Conservation (phyloP, 2,329 filamentous ascomycete species). For the Apiospora saccharicola region DNA sequence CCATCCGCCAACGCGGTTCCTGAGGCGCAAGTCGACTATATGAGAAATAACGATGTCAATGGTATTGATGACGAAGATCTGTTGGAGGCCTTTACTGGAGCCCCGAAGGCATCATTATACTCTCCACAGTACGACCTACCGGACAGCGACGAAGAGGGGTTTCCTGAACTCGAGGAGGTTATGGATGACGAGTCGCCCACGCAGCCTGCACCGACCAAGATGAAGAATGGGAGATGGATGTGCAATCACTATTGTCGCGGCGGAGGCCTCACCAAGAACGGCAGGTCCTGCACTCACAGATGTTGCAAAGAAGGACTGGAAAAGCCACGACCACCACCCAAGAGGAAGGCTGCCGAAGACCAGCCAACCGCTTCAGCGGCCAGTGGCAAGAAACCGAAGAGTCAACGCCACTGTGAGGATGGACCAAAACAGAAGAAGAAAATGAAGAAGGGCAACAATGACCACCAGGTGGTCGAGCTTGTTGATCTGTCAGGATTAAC, state of each 20-base stretch:
- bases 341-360: neutral
- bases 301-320: constrained; percentile 78
- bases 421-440: neutral
- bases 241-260: constrained; percentile 74
- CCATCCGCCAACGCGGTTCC: constrained; percentile 33
- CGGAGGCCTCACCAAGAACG: constrained; percentile 45
- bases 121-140: constrained; percentile 21
- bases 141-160: constrained; percentile 50
- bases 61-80: constrained; percentile 53
- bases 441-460: neutral
- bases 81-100: constrained; percentile 37
- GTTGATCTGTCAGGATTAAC: neutral
- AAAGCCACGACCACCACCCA: constrained; percentile 56
- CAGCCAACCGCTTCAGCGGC: neutral
- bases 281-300: constrained; percentile 68
- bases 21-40: neutral
- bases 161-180: constrained; percentile 59
- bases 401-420: neutral
- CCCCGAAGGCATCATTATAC: neutral
- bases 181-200: constrained; percentile 40
- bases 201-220: constrained; percentile 52
- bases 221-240: constrained; percentile 75
- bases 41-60: constrained; percentile 35
- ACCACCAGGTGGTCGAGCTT: neutral
- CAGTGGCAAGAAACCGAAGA: neutral